These are phyloP conservation scores for Phaeosphaeriaceae sp. DNA, from an alignment of 2,329 filamentous ascomycete genomes.

Conservation along the genomic window DNA sequence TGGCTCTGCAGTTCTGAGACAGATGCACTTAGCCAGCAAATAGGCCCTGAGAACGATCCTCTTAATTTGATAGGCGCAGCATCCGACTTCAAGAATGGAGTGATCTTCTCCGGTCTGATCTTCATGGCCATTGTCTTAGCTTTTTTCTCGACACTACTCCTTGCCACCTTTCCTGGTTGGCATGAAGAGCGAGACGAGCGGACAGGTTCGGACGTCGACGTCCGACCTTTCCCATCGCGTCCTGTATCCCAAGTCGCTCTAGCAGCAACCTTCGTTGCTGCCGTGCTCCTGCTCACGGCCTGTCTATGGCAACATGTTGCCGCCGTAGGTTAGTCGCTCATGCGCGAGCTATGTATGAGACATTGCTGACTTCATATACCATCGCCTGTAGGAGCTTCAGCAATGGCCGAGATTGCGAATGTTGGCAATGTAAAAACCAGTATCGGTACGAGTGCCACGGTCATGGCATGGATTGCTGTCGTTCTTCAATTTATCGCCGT, in stretches of 20 bases:
- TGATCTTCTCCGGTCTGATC: conserved; percentile 94
- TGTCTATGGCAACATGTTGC: neutral
- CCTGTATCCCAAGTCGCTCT: conserved; percentile 81
- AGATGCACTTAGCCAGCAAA: conserved; percentile 82
- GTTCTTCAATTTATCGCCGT: neutral
- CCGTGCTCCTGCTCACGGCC: conserved; percentile 60
- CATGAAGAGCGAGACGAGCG: conserved; percentile 80
- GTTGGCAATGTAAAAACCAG: conserved; percentile 83
- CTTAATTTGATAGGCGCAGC: conserved; percentile 94
- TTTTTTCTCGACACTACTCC: conserved; percentile 86
- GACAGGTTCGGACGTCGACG: conserved; percentile 76
- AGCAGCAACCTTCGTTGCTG: conserved; percentile 77
- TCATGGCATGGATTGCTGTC: neutral
- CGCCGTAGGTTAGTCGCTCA: neutral
- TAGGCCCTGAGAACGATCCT: conserved; percentile 86
- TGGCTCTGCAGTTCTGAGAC: conserved; percentile 96
- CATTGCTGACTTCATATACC: conserved; percentile 76
- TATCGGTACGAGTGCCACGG: conserved; percentile 84
- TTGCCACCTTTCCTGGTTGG: conserved; percentile 94
- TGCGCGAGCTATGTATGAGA: neutral
- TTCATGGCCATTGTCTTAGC: conserved; percentile 95
- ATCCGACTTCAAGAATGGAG: conserved; percentile 92
- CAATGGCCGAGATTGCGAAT: conserved; percentile 86
- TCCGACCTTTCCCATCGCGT: conserved; percentile 87
- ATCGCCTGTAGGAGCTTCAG: conserved; percentile 88